These are phyloP conservation scores for Aspergillus sclerotialis DNA, from an alignment of 2,329 filamentous ascomycete genomes.

Conservation along the genomic window DNA sequence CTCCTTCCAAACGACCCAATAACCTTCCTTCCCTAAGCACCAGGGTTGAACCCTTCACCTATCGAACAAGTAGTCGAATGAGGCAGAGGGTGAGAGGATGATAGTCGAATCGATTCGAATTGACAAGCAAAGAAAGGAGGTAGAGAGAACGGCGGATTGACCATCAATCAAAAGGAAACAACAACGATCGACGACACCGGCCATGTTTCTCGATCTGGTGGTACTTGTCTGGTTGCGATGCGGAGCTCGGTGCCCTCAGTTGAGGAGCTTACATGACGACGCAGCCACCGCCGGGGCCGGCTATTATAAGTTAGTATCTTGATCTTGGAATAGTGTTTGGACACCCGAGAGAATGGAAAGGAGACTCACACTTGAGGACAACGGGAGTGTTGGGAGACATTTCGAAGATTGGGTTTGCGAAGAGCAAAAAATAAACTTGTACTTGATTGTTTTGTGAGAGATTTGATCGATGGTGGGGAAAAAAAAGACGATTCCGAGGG, in stretches of 20 bases:
- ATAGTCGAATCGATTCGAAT: neutral
- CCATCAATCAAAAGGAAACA: neutral
- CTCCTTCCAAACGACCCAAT: neutral
- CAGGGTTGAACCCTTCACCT: neutral
- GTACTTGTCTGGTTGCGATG: neutral
- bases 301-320: constrained; percentile 6
- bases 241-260: neutral
- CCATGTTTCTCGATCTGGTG: neutral
- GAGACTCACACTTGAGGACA: constrained; percentile 17
- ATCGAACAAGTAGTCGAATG: neutral
- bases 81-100: neutral
- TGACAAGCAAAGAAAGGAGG: neutral
- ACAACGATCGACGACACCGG: neutral
- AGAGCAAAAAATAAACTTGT: constrained; percentile 1
- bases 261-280: constrained; percentile 19
- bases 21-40: neutral
- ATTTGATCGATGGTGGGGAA: constrained; percentile 2
- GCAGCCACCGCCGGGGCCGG: constrained; percentile 23
- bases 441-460: neutral
- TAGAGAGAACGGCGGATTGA: neutral
- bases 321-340: neutral
- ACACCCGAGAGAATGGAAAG: neutral
- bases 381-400: constrained; percentile 19
- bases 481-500: neutral
- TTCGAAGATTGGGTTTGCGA: constrained; percentile 10